A percentile compares a stretch with the other conserved stretches of the same genome.
Evolutionary conservation across 192 early-diverging fungal genomes (phyloP).

Genomic region (Gigaspora rosea): DNA sequence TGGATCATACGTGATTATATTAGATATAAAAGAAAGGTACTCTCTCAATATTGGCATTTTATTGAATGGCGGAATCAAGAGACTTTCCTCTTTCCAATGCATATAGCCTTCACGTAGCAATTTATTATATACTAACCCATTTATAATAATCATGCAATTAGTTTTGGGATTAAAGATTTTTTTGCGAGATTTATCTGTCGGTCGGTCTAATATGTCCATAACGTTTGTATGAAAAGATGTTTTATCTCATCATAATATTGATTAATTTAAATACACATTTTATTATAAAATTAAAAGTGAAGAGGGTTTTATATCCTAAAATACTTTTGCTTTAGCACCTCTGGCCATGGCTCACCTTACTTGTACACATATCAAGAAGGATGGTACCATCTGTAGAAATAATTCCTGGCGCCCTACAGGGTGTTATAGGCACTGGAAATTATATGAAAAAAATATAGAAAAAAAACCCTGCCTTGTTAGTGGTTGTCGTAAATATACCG

Average conservation of each 20-base stretch:
- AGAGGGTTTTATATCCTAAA: neutral
- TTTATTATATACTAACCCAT: conserved; percentile 15
- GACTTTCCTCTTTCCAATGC: conserved; percentile 27
- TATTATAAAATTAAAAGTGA: neutral
- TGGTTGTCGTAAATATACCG: too few relatives aligned
- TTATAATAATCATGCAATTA: conserved; percentile 1
- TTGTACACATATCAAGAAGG: conserved; percentile 7
- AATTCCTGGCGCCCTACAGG: too few relatives aligned
- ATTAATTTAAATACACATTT: too few relatives aligned
- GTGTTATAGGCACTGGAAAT: too few relatives aligned
- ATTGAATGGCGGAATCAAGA: conserved; percentile 9
- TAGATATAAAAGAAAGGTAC: conserved; percentile 2
- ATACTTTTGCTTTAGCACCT: neutral
- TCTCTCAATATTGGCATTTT: neutral
- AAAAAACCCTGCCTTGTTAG: too few relatives aligned
- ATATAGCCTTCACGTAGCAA: conserved; percentile 24
- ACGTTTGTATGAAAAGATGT: too few relatives aligned
- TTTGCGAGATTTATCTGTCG: too few relatives aligned
- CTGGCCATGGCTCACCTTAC: neutral
- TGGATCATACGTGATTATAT: neutral
- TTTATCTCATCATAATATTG: too few relatives aligned
- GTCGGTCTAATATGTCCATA: too few relatives aligned
- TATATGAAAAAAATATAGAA: too few relatives aligned
- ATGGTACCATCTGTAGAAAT: neutral
- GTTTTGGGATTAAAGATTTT: too few relatives aligned